phyloP scores from a whole-genome alignment of 306 rosid species.

The Cicer chorassanicum region DNA sequence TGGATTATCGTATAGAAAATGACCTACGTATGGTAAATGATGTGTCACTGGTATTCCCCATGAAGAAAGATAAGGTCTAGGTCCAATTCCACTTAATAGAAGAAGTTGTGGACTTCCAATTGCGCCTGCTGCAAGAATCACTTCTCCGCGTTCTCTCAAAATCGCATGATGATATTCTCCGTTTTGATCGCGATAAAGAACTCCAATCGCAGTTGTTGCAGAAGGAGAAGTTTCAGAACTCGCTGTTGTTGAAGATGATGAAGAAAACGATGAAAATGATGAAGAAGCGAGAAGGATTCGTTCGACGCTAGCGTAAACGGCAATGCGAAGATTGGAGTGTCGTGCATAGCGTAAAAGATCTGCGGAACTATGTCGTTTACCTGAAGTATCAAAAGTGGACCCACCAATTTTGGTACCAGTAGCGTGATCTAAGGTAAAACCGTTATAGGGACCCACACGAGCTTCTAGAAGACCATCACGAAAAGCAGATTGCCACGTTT shows the following conservation, averaged over 20 bases:
- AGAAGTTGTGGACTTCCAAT: constrained; percentile 93
- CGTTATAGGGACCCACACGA: constrained; percentile 80
- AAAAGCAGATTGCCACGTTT: constrained; percentile 80
- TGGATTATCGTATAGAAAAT: constrained; percentile 81
- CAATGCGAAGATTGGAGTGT: constrained; percentile 57
- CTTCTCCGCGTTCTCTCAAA: constrained; percentile 67
- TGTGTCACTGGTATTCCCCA: constrained; percentile 80
- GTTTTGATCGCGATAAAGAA: constrained; percentile 59
- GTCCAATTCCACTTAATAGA: constrained; percentile 82
- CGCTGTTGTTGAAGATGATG: neutral
- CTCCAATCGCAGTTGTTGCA: constrained; percentile 62
- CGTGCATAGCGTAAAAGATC: constrained; percentile 65
- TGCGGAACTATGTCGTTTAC: constrained; percentile 75
- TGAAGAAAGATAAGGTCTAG: constrained; percentile 71
- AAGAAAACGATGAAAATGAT: constrained; percentile 20
- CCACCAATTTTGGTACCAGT: constrained; percentile 88
- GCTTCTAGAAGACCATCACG: constrained; percentile 80
- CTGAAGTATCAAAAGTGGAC: constrained; percentile 70
- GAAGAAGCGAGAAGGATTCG: constrained; percentile 62
- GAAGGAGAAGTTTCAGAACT: neutral
- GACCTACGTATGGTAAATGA: constrained; percentile 79
- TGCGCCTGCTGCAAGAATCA: constrained; percentile 77
- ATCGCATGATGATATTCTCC: constrained; percentile 70
- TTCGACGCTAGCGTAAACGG: constrained; percentile 69
- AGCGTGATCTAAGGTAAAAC: constrained; percentile 70